phyloP scores from a whole-genome alignment of 306 rosid genomes.

The Luffa aegyptiaca region DNA sequence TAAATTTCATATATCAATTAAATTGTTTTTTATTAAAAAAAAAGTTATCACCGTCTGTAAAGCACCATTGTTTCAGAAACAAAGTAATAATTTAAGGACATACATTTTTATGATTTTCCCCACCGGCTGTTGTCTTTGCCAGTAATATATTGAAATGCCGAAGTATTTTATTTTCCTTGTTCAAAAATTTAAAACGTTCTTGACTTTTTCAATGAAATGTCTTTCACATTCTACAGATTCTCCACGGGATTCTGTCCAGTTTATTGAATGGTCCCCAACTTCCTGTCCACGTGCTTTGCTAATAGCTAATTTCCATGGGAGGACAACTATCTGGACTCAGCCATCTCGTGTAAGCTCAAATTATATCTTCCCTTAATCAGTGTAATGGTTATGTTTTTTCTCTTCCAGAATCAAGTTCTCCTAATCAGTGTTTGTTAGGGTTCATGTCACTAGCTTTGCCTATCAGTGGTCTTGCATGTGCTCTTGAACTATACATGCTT shows the following conservation, averaged over 20 bases:
- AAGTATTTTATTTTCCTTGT: neutral
- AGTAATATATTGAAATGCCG: too few species aligned
- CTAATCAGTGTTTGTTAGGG: neutral
- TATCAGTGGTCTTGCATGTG: neutral
- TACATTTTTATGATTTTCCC: neutral
- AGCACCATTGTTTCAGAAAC: neutral
- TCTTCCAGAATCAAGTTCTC: neutral
- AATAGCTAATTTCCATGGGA: slow-evolving; percentile 95
- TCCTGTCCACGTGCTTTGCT: slow-evolving; percentile 80
- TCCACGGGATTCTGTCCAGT: slow-evolving; percentile 99
- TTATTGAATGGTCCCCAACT: slow-evolving; percentile 94
- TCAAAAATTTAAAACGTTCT: neutral
- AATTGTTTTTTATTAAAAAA: too few species aligned
- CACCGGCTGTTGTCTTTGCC: neutral
- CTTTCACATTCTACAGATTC: slow-evolving; percentile 57
- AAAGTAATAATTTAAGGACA: neutral
- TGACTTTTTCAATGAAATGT: neutral
- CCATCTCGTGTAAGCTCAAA: slow-evolving; percentile 68
- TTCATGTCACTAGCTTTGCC: neutral
- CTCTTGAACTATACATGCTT: neutral
- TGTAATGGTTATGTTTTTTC: neutral
- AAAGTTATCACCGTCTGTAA: neutral
- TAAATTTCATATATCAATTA: too few species aligned
- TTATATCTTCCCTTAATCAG: neutral
- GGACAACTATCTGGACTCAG: slow-evolving; percentile 95